These are phyloP conservation scores for Gentiana dahurica DNA, from an alignment of 257 asterid species.

Conservation along the genomic window DNA sequence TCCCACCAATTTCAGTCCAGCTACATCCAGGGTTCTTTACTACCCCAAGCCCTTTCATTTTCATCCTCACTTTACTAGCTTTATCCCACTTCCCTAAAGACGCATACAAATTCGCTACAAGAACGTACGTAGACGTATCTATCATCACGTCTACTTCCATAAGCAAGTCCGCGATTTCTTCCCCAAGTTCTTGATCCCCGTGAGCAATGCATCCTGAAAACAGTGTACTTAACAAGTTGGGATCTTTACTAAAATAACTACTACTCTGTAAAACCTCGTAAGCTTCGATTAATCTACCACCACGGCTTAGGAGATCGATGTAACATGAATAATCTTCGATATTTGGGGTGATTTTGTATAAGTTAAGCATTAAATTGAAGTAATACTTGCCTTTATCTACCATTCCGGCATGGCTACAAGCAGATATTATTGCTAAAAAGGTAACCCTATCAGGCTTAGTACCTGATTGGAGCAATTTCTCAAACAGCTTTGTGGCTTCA, in stretches of 20 bases:
- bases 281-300: constrained; percentile 58
- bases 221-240: constrained; percentile 51
- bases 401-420: constrained; percentile 76
- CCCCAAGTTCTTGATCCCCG: constrained; percentile 46
- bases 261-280: constrained; percentile 40
- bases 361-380: constrained; percentile 38
- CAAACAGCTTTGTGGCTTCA: constrained; percentile 47
- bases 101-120: constrained; percentile 59
- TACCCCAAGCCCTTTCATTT: constrained; percentile 56
- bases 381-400: constrained; percentile 47
- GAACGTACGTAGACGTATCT: constrained; percentile 50
- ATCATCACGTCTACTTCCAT: constrained; percentile 28
- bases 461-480: constrained; percentile 39
- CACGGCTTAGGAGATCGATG: constrained; percentile 65
- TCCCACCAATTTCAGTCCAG: constrained; percentile 64
- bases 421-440: constrained; percentile 69
- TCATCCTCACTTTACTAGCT: constrained; percentile 40
- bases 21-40: constrained; percentile 62
- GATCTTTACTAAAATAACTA: constrained; percentile 26
- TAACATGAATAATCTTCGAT: constrained; percentile 64
- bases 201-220: constrained; percentile 54
- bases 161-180: constrained; percentile 43
- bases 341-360: constrained; percentile 39
- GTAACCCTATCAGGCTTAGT: constrained; percentile 59
- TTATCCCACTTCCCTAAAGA: constrained; percentile 45